Conservation (phyloP, 495 filamentous ascomycete species). For the Amniculicola lignicola region DNA sequence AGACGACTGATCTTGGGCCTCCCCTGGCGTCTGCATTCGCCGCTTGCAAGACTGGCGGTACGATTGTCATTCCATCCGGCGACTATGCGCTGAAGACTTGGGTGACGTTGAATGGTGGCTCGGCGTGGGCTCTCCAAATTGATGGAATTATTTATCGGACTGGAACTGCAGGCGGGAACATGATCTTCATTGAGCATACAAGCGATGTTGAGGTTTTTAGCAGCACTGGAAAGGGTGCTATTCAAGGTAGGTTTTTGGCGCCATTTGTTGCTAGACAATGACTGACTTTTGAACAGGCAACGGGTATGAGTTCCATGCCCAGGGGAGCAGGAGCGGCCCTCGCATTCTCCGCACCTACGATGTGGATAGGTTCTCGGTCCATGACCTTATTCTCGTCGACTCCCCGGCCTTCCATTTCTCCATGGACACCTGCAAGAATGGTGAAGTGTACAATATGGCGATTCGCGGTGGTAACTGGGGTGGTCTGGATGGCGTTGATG, state of each 20-base stretch:
- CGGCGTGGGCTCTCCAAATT: constrained; percentile 39
- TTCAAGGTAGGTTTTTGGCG: constrained; percentile 12
- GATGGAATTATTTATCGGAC: constrained; percentile 42
- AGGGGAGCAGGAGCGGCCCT: constrained; percentile 31
- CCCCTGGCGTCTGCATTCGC: constrained; percentile 35
- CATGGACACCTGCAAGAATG: constrained; percentile 41
- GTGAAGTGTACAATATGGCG: constrained; percentile 41
- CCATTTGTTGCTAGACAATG: neutral
- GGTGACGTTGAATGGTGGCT: constrained; percentile 40
- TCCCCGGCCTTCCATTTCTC: constrained; percentile 41
- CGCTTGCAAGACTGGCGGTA: constrained; percentile 40
- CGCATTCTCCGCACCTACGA: constrained; percentile 40
- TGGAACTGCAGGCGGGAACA: constrained; percentile 43
- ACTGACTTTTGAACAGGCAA: constrained; percentile 35
- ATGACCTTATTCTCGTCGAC: constrained; percentile 42
- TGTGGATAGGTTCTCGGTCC: constrained; percentile 35
- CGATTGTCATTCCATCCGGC: constrained; percentile 37
- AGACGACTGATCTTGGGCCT: constrained; percentile 37
- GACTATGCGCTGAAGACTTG: constrained; percentile 41
- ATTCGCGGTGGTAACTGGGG: constrained; percentile 40
- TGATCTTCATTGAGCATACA: constrained; percentile 81
- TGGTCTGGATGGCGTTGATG: constrained; percentile 42
- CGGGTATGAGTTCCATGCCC: constrained; percentile 39
- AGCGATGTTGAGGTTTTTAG: constrained; percentile 97
- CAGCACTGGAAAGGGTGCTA: constrained; percentile 40